These are phyloP conservation scores for Scalesia atractyloides DNA, from an alignment of 129 eudicot species.

Conservation along the genomic window DNA sequence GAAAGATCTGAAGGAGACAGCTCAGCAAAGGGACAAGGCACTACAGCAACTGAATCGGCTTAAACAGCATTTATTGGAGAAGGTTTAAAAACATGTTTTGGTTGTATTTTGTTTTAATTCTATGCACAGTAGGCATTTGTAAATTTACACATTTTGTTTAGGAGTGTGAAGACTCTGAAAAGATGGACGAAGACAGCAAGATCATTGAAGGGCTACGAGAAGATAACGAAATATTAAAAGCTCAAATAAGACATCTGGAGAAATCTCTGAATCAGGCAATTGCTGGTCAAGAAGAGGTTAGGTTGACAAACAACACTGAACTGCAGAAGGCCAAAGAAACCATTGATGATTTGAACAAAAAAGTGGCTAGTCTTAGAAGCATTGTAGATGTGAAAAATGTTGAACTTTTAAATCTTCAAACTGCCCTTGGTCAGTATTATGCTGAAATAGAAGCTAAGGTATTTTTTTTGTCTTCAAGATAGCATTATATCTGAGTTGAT, in stretches of 20 bases:
- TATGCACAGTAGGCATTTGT: slow-evolving; percentile 12
- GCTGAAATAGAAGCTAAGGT: slow-evolving; percentile 99
- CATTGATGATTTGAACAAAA: slow-evolving; percentile 72
- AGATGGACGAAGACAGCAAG: slow-evolving; percentile 98
- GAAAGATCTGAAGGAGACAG: slow-evolving; percentile 67
- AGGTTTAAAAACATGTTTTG: slow-evolving; percentile 48
- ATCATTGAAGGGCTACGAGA: slow-evolving; percentile 78
- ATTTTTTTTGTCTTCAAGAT: slow-evolving; percentile 13
- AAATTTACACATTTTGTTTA: slow-evolving; percentile 30
- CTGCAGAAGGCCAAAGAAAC: slow-evolving; percentile 73
- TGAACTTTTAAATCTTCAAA: slow-evolving; percentile 87
- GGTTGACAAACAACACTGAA: slow-evolving; percentile 52
- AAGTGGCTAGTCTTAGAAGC: slow-evolving; percentile 54
- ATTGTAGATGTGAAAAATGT: slow-evolving; percentile 75
- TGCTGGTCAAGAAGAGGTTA: slow-evolving; percentile 71
- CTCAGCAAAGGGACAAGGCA: slow-evolving; percentile 76
- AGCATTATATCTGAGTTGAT: slow-evolving; percentile 7
- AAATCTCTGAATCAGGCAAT: slow-evolving; percentile 76
- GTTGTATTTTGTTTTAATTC: slow-evolving; percentile 2
- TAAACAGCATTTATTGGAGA: slow-evolving; percentile 92
- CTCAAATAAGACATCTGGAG: slow-evolving; percentile 72
- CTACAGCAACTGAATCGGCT: slow-evolving; percentile 78
- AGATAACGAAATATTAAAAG: slow-evolving; percentile 59
- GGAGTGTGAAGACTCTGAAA: slow-evolving; percentile 98
- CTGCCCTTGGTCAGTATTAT: slow-evolving; percentile 97